These are phyloP conservation scores for Leishmania aethiopica DNA, from an alignment of 208 protist species.

Conservation along the genomic window DNA sequence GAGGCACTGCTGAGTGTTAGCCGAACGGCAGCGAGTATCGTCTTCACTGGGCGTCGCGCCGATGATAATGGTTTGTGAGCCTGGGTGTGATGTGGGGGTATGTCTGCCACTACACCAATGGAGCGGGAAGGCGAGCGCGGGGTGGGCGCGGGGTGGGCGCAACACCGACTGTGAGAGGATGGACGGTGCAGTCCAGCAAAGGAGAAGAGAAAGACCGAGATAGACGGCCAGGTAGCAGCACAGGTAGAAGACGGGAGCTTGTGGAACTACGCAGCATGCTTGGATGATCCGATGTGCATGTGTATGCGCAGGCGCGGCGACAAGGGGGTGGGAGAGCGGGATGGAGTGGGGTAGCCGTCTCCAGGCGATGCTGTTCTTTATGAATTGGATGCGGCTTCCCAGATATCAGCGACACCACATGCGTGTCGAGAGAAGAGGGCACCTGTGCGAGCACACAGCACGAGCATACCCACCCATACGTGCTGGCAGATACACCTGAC, in stretches of 20 bases:
- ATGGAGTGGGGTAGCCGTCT: background rate
- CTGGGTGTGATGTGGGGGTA: background rate
- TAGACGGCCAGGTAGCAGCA: background rate
- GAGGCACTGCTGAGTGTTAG: background rate
- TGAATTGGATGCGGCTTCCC: background rate
- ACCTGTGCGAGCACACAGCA: slow-evolving; percentile 8
- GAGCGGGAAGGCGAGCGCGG: background rate
- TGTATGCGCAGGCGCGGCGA: background rate
- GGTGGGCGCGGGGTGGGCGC: background rate
- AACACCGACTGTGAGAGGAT: background rate
- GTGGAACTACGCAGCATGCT: background rate
- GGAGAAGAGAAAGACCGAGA: background rate
- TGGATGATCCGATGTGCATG: background rate
- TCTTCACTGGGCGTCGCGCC: background rate
- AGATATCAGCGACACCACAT: background rate
- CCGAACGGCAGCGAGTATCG: background rate
- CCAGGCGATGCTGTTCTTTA: background rate
- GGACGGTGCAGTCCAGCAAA: background rate
- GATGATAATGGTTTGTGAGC: background rate
- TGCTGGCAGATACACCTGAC: background rate
- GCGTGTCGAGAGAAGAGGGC: slow-evolving; percentile 4
- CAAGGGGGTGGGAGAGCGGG: background rate
- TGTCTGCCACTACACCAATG: background rate
- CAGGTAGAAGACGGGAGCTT: background rate
- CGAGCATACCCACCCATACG: background rate